Evolutionary conservation across 2,329 filamentous ascomycete species (phyloP), one percentile per base, ranked within the genome.

Genomic region (Ophiostoma sp.): DNA sequence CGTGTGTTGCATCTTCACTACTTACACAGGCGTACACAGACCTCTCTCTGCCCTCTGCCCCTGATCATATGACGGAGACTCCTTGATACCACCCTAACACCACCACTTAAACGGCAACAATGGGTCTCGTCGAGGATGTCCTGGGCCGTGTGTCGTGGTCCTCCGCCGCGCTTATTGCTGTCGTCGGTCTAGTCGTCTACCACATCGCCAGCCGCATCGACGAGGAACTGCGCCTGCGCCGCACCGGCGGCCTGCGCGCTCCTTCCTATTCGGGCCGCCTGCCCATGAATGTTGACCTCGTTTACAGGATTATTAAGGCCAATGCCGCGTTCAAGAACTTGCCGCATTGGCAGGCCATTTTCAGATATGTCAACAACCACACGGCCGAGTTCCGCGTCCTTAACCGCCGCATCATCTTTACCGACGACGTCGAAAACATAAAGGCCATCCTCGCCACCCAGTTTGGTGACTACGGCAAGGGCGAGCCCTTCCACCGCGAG

Each of bases 391-490:
- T 81, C 13, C 82, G 82, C 1, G 75, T 87, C 7, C 75, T 87
- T 1, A 83, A 85, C 67, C 77, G 80, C 67, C 86, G 91, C n/a
- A 78, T 90, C 31, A 78, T 96, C 71, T 84, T 95, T 76, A 97
- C 94, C 0, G 86, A 86, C 5, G 93, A 97, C 74, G 90, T 91
- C 0, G 92, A 96, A 76, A 97, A 97, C 77, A 90, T 96, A 81
- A 96, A 97, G 79, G 92, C 94, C 6, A 85, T 97, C 31, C 83
- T 97, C n/a, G 91, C 93, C 0, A 90, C 90, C 1, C 92, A 97
- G 76, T 97, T 97, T 76, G 80, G 81, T 57, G 91, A 96, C 76
- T 97, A 89, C 77, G 94, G 93, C 75, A 93, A 97, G 77, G 93
- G 93, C 7, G 80, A 87, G 72, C 79, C 83, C 31, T 96, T 96